Evolutionary conservation across 495 filamentous ascomycete genomes (phyloP), one percentile per base, ranked within the genome.

Genomic region (Durotheca rogersii): DNA sequence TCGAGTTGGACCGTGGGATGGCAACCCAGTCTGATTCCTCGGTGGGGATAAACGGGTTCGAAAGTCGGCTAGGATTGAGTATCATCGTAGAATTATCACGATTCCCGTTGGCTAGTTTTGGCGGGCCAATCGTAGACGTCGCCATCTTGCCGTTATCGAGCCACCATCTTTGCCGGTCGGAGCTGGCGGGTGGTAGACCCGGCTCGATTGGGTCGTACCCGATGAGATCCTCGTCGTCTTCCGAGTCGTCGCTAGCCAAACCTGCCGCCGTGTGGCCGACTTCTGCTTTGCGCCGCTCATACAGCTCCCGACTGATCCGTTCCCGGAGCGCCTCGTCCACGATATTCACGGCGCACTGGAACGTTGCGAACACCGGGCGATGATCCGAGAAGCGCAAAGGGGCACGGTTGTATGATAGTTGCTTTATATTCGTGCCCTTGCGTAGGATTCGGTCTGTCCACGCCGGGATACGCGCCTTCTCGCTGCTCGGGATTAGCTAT

Each of bases 371-470:
- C 2, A 99, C 91, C 14, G 93, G 93, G 4, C 91, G 81, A 64
- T 99, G 93, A 60, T 97, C 93, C 0, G 93, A 99, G 64, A 96
- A 90, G 6, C 78, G 78, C 7, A 99, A 71, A 21, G 87, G 80
- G 6, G 87, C 89, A 41, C 78, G 80, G 51, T 83, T 77, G 66
- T 99, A 99, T 18, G 83, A 77, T 14, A 84, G 77, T 67, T 97
- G 94, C 5, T 84, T 83, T 4, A 97, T 75, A 51, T 86, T 89
- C 31, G 76, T 74, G 17, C 94, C 94, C 76, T 88, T 93, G 47
- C 87, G 82, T 9, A 99, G 70, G 10, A 99, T 81, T 27, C 93
- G 86, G 68, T 99, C 93, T 61, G 90, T 96, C 93, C 93, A 99
- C 2, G 93, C 93, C 18, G 93, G 93, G 50, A 97, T 96, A 20